Conservation (phyloP, 2,329 filamentous ascomycete species). For the Polytolypa hystricis region DNA sequence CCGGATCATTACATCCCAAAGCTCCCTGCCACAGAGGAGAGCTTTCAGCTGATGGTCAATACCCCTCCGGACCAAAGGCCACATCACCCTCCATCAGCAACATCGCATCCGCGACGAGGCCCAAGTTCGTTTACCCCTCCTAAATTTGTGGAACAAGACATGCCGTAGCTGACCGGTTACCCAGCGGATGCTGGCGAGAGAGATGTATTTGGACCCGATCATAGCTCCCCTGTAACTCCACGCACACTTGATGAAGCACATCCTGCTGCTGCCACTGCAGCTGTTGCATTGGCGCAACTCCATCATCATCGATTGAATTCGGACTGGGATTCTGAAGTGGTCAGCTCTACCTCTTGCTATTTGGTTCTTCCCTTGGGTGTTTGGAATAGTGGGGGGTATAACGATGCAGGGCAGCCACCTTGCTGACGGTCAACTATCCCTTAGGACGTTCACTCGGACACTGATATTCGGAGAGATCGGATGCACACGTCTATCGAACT, state of each 20-base stretch:
- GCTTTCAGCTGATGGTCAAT: constrained; percentile 93
- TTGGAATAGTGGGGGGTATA: constrained; percentile 13
- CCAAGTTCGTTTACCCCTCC: constrained; percentile 6
- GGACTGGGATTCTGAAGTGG: constrained; percentile 68
- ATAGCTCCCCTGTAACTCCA: constrained; percentile 57
- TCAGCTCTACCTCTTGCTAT: constrained; percentile 35
- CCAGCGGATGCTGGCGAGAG: constrained; percentile 49
- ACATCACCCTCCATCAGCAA: constrained; percentile 35
- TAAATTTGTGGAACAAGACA: neutral
- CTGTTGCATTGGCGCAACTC: constrained; percentile 76
- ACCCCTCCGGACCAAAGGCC: constrained; percentile 67
- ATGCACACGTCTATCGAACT: constrained; percentile 59
- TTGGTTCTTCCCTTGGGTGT: constrained; percentile 10
- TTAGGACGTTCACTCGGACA: constrained; percentile 62
- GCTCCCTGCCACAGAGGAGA: constrained; percentile 94
- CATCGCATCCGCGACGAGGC: constrained; percentile 10
- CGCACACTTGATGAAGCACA: constrained; percentile 54
- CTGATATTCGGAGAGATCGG: constrained; percentile 52
- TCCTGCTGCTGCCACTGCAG: constrained; percentile 63
- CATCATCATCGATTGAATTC: constrained; percentile 65
- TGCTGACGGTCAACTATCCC: constrained; percentile 12
- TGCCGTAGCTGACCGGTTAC: constrained; percentile 6
- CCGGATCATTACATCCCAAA: constrained; percentile 96
- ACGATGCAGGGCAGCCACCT: too few relatives aligned
- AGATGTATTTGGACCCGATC: constrained; percentile 57